phyloP scores from a whole-genome alignment of 306 rosid species.

The Quercus dentata region DNA sequence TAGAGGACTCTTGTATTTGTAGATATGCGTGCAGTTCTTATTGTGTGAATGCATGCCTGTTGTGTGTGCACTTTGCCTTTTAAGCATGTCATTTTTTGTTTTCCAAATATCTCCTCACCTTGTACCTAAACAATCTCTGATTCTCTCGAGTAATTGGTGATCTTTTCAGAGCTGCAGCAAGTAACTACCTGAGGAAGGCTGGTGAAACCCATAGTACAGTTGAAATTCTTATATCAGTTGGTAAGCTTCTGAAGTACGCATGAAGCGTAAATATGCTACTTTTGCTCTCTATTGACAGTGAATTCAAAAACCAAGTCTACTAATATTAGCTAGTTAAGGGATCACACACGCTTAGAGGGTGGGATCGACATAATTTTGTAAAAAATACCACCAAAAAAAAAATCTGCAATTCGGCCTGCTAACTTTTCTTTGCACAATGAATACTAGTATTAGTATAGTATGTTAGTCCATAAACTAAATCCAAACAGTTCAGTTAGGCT shows the following conservation, averaged over 20 bases:
- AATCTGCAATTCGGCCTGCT: neutral
- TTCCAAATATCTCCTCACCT: neutral
- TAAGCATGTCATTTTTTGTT: neutral
- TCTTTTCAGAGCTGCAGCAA: constrained; percentile 57
- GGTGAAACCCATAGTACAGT: constrained; percentile 83
- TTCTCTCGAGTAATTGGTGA: constrained; percentile 9
- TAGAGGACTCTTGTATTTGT: neutral
- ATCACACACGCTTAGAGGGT: neutral
- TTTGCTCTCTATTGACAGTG: neutral
- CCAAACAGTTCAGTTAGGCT: neutral
- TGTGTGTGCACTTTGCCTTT: neutral
- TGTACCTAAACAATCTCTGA: neutral
- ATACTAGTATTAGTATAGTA: neutral
- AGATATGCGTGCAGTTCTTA: neutral
- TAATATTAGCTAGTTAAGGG: neutral
- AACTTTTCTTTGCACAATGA: neutral
- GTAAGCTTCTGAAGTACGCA: constrained; percentile 39
- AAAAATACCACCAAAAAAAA: neutral
- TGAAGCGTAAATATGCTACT: neutral
- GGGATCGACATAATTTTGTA: neutral
- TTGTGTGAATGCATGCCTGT: neutral
- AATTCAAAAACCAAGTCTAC: neutral
- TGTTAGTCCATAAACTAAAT: neutral
- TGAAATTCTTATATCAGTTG: constrained; percentile 61
- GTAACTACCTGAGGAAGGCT: constrained; percentile 71